These are phyloP conservation scores for Podosphaera leucotricha DNA, from an alignment of 2,329 filamentous ascomycete species.

Conservation along the genomic window DNA sequence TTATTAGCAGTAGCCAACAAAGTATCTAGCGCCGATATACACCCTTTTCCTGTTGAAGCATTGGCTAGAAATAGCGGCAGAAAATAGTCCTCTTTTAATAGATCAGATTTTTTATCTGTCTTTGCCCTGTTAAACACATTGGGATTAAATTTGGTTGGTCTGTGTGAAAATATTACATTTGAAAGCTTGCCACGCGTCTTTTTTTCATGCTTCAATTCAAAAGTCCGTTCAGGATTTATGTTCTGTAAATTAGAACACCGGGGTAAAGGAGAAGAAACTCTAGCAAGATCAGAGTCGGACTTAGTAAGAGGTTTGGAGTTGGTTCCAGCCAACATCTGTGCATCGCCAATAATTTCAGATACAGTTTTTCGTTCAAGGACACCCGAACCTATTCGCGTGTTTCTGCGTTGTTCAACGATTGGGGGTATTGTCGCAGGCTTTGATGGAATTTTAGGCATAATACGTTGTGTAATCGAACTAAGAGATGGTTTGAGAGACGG, in stretches of 20 bases:
- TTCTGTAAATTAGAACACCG: conserved; percentile 22
- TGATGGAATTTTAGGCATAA: conserved; percentile 8
- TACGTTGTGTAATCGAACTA: conserved; percentile 5
- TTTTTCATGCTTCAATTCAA: conserved; percentile 21
- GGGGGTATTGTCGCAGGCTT: conserved; percentile 14
- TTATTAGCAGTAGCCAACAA: conserved; percentile 70
- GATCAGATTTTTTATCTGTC: conserved; percentile 1
- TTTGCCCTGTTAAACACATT: conserved; percentile 1
- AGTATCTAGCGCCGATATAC: conserved; percentile 42
- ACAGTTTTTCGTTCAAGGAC: conserved; percentile 49
- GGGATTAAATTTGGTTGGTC: conserved; percentile 20
- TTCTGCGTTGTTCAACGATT: conserved; percentile 32
- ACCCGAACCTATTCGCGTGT: conserved; percentile 45
- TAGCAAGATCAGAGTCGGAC: conserved; percentile 7
- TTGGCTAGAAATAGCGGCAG: conserved; percentile 35
- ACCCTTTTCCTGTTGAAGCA: conserved; percentile 31
- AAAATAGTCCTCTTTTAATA: conserved; percentile 33
- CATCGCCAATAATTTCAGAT: conserved; percentile 44
- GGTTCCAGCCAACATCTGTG: conserved; percentile 17
- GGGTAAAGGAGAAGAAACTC: conserved; percentile 9
- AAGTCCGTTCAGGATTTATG: conserved; percentile 12
- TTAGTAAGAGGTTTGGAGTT: conserved; percentile 10
- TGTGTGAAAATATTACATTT: conserved; percentile 58
- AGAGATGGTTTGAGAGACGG: conserved; percentile 1
- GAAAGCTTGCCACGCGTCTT: conserved; percentile 43